Conservation (phyloP, 1,139 yeast species). For the Debaryomyces udenii region DNA sequence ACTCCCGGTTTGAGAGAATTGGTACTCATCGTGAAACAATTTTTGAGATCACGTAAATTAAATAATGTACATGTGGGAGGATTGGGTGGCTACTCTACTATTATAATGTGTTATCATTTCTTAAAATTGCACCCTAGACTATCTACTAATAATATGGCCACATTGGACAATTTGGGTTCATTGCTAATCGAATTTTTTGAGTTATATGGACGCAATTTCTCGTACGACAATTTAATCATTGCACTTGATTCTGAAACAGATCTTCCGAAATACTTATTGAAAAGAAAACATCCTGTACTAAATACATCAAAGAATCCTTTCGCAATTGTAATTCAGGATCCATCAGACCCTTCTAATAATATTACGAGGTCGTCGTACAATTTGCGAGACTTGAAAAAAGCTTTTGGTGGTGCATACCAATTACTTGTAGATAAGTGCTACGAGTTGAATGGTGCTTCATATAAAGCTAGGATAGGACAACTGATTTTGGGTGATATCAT, state of each 20-base stretch:
- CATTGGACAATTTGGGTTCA: slow-evolving; percentile 81
- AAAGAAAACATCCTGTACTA: slow-evolving; percentile 56
- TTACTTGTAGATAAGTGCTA: slow-evolving; percentile 74
- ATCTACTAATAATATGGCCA: slow-evolving; percentile 64
- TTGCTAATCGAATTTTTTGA: slow-evolving; percentile 91
- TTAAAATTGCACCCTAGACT: slow-evolving; percentile 79
- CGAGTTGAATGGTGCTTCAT: slow-evolving; percentile 57
- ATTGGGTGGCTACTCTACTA: slow-evolving; percentile 90
- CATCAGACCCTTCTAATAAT: slow-evolving; percentile 80
- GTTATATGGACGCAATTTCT: slow-evolving; percentile 90
- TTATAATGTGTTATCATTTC: slow-evolving; percentile 84
- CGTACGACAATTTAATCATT: slow-evolving; percentile 77
- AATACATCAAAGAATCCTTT: slow-evolving; percentile 60
- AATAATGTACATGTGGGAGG: slow-evolving; percentile 98
- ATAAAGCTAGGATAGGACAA: slow-evolving; percentile 68
- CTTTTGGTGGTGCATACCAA: slow-evolving; percentile 92
- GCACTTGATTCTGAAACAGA: slow-evolving; percentile 57
- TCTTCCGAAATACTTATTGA: slow-evolving; percentile 57
- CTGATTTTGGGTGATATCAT: slow-evolving; percentile 83
- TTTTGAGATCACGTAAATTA: slow-evolving; percentile 73
- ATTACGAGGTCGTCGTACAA: slow-evolving; percentile 87
- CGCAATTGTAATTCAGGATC: slow-evolving; percentile 84
- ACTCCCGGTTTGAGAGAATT: slow-evolving; percentile 86
- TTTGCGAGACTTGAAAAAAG: slow-evolving; percentile 75
- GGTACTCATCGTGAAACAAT: slow-evolving; percentile 84